Evolutionary conservation across 192 early-diverging fungal species (phyloP).

Genomic region (Coemansia sp.): DNA sequence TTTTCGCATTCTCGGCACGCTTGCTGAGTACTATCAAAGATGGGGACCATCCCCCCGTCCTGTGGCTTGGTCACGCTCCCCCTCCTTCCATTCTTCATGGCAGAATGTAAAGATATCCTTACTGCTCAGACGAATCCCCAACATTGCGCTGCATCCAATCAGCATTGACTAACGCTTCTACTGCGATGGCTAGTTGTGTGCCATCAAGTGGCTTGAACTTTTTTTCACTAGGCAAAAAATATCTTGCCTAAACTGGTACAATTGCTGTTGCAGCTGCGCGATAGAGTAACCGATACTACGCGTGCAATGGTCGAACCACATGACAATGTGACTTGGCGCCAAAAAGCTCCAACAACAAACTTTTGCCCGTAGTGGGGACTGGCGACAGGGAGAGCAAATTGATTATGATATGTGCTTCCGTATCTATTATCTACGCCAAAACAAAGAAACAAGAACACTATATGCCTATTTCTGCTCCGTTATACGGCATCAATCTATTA

Average conservation of each 20-base stretch:
- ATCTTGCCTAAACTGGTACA: background rate
- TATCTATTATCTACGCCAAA: background rate
- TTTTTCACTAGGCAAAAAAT: background rate
- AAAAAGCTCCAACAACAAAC: background rate
- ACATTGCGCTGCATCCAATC: background rate
- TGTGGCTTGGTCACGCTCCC: conserved; percentile 3
- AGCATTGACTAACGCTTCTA: background rate
- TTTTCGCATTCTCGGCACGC: conserved; percentile 4
- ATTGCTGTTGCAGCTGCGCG: background rate
- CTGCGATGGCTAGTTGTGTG: background rate
- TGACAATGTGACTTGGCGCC: background rate
- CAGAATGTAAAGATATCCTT: conserved; percentile 3
- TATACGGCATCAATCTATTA: background rate
- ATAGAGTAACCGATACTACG: background rate
- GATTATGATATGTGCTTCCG: background rate
- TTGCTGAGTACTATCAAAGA: background rate
- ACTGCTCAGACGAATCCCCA: background rate
- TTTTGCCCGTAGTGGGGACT: background rate
- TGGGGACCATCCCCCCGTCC: background rate
- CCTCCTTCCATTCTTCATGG: background rate
- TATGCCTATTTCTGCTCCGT: background rate
- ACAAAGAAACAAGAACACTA: background rate
- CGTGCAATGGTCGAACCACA: background rate
- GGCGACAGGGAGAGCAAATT: background rate
- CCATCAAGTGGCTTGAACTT: background rate